Base-by-base conservation (phyloP, 768 basidiomycete genomes). In the Tricholomella constricta region DNA sequence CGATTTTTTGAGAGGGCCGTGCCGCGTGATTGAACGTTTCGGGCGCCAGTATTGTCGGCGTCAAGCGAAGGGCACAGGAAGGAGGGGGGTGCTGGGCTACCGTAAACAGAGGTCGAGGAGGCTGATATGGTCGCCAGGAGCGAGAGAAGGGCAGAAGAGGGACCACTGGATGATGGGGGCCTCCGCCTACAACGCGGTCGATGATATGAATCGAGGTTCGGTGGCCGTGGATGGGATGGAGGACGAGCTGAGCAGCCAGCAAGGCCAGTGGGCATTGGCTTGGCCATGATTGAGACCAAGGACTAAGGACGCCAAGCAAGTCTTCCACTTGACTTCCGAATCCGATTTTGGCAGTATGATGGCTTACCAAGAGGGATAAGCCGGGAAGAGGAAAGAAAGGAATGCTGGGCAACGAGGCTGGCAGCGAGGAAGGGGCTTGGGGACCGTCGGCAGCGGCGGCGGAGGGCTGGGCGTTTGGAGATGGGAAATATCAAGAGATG, bases 41-140 rank as follows among this genome's bases (percentile, higher is more conserved):
- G 51, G 6, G 51, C 19, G 22, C 40, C 17, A 37, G 50, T 25
- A 59, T 26, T 35, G 32, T 69, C 54, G 41, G 54, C 53, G 27
- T 63, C 66, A 56, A 80, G 64, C 19, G 72, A 74, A 1, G 85
- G 86, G 55, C 85, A 88, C 37, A 86, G 77, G 58, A 88, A 88
- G 47, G 75, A 57, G n/a, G 78, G 83, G 1, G 84, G 83, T 20
- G 73, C 67, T 7, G 85, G 84, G 52, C 73, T 73, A 42, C 75
- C 80, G 61, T 77, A 68, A 35, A 69, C 81, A 3, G 72, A 55
- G 23, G 76, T 62, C n/a, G 78, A 68, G 10, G 80, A 69, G 4
- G 80, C 69, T 6, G 75, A 82, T 56, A 87, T 69, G 62, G 80
- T 70, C 22, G 84, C 83, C 35, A 88, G 76, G 44, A 83, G 66